Evolutionary conservation across 495 filamentous ascomycete species (phyloP), one percentile per base, ranked within the genome.

Genomic region (Lichenothelia convexa): DNA sequence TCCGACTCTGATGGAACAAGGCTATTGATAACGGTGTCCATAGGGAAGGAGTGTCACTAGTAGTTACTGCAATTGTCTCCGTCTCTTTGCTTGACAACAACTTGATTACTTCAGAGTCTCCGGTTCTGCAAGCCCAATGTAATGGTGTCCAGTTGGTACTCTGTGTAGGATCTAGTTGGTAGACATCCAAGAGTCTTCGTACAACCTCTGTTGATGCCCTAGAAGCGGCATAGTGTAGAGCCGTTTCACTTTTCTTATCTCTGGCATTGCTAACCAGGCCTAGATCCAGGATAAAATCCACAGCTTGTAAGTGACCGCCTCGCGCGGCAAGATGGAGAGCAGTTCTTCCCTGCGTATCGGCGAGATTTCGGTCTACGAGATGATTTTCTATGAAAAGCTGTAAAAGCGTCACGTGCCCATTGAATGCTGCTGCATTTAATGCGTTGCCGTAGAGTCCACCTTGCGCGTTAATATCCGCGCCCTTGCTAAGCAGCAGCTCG

Each of bases 401-500:
- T n/a, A 42, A 7, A 27, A 13, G 7, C 13, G 24, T 27, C 24
- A 7, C 24, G 35, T 36, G 34, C 31, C 45, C 43, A 24, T 29
- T 5, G 23, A 30, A 29, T 38, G 39, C 30, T 2, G 39, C 42
- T 19, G 30, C 31, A 22, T 42, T 12, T 7, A 45, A 33, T 3
- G 42, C 42, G 19, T 18, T 37, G 16, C 29, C 21, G 19, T 40
- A 13, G 18, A 8, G 15, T 29, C 27, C 30, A 15, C 29, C 30
- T 33, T 23, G 22, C 5, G 30, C 30, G 24, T 42, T 38, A 20
- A 42, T 23, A 30, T 42, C 29, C 8, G 43, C 39, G 19, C 39
- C 43, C 29, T 38, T 23, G 1, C 29, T 21, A 19, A 42, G 17
- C 18, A 45, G 43, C 18, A 38, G 29, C 15, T 26, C 9, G 15